Base-by-base conservation (phyloP, 768 basidiomycete species). In the Lentinula boryana region DNA sequence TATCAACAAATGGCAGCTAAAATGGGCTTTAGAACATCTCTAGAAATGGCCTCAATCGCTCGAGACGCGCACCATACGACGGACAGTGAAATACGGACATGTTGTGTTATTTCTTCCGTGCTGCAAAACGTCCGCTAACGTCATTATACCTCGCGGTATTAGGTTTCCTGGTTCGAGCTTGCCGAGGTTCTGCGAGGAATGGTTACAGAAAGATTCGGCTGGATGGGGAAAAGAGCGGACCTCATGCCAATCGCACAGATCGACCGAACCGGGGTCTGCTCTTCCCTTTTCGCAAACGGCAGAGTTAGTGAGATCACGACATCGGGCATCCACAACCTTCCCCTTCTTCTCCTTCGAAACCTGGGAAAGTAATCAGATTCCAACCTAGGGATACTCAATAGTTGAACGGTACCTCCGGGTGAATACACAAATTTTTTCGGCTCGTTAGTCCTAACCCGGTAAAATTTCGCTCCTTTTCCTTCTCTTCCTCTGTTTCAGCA, bases 281-380 rank as follows among this genome's bases (percentile, higher is more conserved):
- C 91, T 80, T 4, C 89, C 92, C 69, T 89, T 91, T 74, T 93
- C 89, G 69, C 90, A 91, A 2, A 77, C 87, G 6, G 84, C 85
- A 21, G 94, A 76, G 67, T 90, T 93, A 9, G 97, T 98, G 60
- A 99, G 78, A 73, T 99, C 97, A 60, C 97, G 81, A 80, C 97
- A 99, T 61, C 93, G 84, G 13, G 96, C 96, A 76, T 99, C 97
- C 32, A 99, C 95, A 0, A 95, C 86, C 69, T 91, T 95, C 4
- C 97, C 97, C 72, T 98, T 99, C 81, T 98, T 99, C 78, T 98
- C 97, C 70, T 92, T 95, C 23, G 92, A 86, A 4, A 98, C 93
- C 95, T 97, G 65, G 6, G 58, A 35, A 48, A 40, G n/a, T 41
- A 35, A 6, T 48, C 27, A 50, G 32, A 15, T 5, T 35, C 18